Percentiles rank a stretch among this genome's conserved stretches.
Conservation (phyloP, 805 yeast species). For the Cyberlindnera meyerae region DNA sequence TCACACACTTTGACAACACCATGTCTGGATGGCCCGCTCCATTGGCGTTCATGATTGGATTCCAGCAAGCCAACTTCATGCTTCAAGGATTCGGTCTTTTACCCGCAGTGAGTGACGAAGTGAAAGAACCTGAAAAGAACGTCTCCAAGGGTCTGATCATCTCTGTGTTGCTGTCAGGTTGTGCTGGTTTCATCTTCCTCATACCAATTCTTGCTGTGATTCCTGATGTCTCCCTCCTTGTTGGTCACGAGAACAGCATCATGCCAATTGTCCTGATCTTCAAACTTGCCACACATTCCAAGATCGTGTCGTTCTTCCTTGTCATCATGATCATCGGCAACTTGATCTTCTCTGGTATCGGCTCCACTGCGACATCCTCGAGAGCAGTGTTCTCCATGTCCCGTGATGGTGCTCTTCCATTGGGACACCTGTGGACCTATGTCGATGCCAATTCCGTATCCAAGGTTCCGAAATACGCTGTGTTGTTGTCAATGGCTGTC, state of each 20-base stretch:
- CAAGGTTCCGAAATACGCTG: constrained; percentile 66
- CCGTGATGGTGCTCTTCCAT: constrained; percentile 77
- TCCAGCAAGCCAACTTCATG: constrained; percentile 75
- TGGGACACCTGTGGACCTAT: constrained; percentile 55
- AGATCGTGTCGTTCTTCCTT: constrained; percentile 61
- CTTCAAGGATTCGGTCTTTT: constrained; percentile 80
- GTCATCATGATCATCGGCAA: constrained; percentile 66
- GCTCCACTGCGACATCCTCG: constrained; percentile 76
- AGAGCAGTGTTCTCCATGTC: constrained; percentile 80
- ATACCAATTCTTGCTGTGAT: constrained; percentile 67
- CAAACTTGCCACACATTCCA: constrained; percentile 63
- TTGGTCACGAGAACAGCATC: constrained; percentile 59
- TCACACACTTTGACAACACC: constrained; percentile 64
- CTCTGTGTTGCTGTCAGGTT: constrained; percentile 58
- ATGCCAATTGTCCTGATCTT: constrained; percentile 79
- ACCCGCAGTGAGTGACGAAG: constrained; percentile 80
- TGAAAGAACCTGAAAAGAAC: constrained; percentile 64
- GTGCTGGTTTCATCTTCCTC: constrained; percentile 69
- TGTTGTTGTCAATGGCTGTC: constrained; percentile 57
- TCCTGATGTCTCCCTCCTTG: constrained; percentile 54
- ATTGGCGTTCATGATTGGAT: constrained; percentile 69
- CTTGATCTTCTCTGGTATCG: constrained; percentile 69
- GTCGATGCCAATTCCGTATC: constrained; percentile 53
- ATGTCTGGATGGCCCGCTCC: constrained; percentile 73
- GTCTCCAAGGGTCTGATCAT: constrained; percentile 70